phyloP scores from a whole-genome alignment of 2,329 filamentous ascomycete genomes.

The Blumeriella jaapii region DNA sequence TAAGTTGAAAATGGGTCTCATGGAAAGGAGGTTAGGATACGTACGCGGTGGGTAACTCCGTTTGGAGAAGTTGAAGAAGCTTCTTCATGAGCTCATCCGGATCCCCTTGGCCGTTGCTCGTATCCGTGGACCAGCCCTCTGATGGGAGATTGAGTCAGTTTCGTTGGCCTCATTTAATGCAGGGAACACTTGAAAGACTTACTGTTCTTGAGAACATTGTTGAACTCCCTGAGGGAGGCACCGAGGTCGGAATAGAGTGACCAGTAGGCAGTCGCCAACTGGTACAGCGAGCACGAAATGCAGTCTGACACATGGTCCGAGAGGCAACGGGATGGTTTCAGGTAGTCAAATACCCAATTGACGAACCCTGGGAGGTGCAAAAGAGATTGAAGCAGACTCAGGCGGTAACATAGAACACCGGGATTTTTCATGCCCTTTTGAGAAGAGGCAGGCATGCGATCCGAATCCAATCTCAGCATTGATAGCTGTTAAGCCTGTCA shows the following conservation, averaged over 20 bases:
- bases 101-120: conserved; percentile 21
- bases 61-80: conserved; percentile 18
- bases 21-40: not conserved
- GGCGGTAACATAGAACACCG: conserved; percentile 26
- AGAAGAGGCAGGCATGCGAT: conserved; percentile 14
- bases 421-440: conserved; percentile 25
- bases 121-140: conserved; percentile 19
- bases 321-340: conserved; percentile 17
- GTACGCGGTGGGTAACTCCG: conserved; percentile 23
- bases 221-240: conserved; percentile 3
- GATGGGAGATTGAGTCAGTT: conserved; percentile 1
- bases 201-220: conserved; percentile 11
- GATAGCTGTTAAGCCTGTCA: not conserved
- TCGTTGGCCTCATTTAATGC: not conserved
- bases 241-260: not conserved
- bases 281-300: conserved; percentile 10
- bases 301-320: conserved; percentile 7
- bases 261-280: conserved; percentile 5
- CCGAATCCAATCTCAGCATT: conserved; percentile 5
- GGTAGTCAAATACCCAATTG: conserved; percentile 23
- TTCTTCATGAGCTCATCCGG: conserved; percentile 24
- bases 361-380: conserved; percentile 27
- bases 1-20: not conserved
- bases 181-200: conserved; percentile 2
- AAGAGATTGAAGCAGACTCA: conserved; percentile 26